phyloP scores from a whole-genome alignment of 2,329 filamentous ascomycete species.

The Alternaria sp. region DNA sequence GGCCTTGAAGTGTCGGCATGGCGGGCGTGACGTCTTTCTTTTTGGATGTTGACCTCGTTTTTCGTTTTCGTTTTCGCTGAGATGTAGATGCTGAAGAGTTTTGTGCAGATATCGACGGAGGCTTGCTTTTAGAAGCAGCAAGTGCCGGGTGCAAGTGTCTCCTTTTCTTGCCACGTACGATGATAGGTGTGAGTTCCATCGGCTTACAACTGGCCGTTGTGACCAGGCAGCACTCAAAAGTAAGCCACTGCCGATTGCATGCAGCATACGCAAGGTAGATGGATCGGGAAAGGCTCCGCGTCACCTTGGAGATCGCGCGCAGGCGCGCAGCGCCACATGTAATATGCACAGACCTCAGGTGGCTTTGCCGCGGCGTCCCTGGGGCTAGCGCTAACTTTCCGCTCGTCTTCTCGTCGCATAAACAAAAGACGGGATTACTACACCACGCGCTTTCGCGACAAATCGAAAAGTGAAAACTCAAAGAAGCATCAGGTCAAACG shows the following conservation, averaged over 20 bases:
- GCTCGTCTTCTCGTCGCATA: constrained; percentile 33
- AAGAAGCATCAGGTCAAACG: not conserved
- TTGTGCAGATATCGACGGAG: constrained; percentile 7
- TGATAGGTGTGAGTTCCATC: constrained; percentile 48
- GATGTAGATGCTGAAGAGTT: constrained; percentile 14
- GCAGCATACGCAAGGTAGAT: constrained; percentile 23
- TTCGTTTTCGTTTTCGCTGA: constrained; percentile 18
- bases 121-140: constrained; percentile 2
- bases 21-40: constrained; percentile 27
- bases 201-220: constrained; percentile 20
- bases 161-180: constrained; percentile 46
- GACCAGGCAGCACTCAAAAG: constrained; percentile 38
- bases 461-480: constrained; percentile 2
- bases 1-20: constrained; percentile 46
- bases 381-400: constrained; percentile 24
- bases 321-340: constrained; percentile 27
- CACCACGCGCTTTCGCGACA: constrained; percentile 15
- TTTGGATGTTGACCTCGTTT: constrained; percentile 23
- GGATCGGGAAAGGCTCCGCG: constrained; percentile 29
- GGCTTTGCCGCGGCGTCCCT: constrained; percentile 38
- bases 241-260: constrained; percentile 9
- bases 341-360: constrained; percentile 30
- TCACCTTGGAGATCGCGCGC: constrained; percentile 14
- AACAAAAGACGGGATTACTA: constrained; percentile 33
- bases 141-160: constrained; percentile 22